These are phyloP conservation scores for Stephanocyclus meneghinianus DNA, from an alignment of 352 stramenopile genomes.

Conservation along the genomic window DNA sequence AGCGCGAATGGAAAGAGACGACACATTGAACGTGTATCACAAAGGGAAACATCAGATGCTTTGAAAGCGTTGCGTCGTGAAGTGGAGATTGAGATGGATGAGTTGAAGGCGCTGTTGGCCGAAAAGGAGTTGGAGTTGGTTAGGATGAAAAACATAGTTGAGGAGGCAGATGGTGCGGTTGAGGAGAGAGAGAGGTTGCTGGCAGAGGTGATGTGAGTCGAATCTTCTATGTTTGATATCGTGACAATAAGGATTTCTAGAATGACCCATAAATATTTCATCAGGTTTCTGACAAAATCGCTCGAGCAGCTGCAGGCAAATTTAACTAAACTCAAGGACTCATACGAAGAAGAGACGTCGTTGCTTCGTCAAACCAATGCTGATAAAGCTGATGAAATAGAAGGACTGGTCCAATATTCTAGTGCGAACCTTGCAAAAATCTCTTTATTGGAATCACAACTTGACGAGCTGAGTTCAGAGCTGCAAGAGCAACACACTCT, in stretches of 20 bases:
- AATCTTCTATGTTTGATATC: background rate
- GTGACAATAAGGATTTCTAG: background rate
- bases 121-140: constrained; percentile 24
- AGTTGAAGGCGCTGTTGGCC: constrained; percentile 12
- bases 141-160: constrained; percentile 8
- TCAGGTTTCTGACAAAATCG: constrained; percentile 40
- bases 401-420: constrained; percentile 33
- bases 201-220: constrained; percentile 48
- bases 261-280: background rate
- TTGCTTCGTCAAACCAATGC: constrained; percentile 4
- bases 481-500: constrained; percentile 25
- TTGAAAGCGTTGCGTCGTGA: constrained; percentile 24
- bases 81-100: constrained; percentile 18
- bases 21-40: constrained; percentile 10
- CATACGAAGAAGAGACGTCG: constrained; percentile 31
- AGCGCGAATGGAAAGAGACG: constrained; percentile 36
- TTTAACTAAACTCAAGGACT: constrained; percentile 28
- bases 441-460: constrained; percentile 29
- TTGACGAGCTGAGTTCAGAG: constrained; percentile 30
- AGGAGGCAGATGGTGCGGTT: constrained; percentile 13
- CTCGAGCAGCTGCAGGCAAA: constrained; percentile 33
- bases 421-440: constrained; percentile 35
- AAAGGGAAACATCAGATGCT: constrained; percentile 17
- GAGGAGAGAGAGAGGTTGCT: constrained; percentile 38
- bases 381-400: constrained; percentile 38